These are phyloP conservation scores for Cyberlindnera nakhonratchasimensis DNA, from an alignment of 805 yeast species.

Conservation along the genomic window DNA sequence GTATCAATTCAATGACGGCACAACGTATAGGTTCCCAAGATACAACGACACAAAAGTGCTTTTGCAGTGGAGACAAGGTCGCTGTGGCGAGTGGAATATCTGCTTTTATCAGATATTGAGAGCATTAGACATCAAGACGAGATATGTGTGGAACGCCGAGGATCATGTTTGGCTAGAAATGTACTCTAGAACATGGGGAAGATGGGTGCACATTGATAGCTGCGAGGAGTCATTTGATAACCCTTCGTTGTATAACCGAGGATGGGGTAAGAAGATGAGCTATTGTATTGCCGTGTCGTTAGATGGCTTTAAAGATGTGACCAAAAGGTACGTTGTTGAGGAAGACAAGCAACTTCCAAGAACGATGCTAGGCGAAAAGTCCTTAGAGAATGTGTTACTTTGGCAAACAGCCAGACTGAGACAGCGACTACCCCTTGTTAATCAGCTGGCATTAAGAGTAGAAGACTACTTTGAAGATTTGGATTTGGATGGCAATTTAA, in stretches of 20 bases:
- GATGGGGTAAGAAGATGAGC: slow-evolving; percentile 95
- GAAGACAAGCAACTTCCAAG: slow-evolving; percentile 44
- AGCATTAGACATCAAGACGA: slow-evolving; percentile 58
- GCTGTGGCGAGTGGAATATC: slow-evolving; percentile 97
- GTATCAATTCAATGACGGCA: slow-evolving; percentile 58
- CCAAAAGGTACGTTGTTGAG: slow-evolving; percentile 57
- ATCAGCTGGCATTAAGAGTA: slow-evolving; percentile 35
- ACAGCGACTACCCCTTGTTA: slow-evolving; percentile 29
- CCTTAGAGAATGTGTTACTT: slow-evolving; percentile 35
- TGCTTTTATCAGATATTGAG: slow-evolving; percentile 69
- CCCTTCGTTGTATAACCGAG: slow-evolving; percentile 70
- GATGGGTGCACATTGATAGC: slow-evolving; percentile 88
- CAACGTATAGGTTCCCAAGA: slow-evolving; percentile 62
- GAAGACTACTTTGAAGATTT: slow-evolving; percentile 37
- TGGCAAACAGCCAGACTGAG: slow-evolving; percentile 37
- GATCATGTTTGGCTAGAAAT: slow-evolving; percentile 98
- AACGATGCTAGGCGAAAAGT: slow-evolving; percentile 39
- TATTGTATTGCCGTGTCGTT: slow-evolving; percentile 70
- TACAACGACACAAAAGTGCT: slow-evolving; percentile 65
- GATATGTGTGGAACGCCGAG: slow-evolving; percentile 85
- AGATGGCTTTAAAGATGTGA: slow-evolving; percentile 65
- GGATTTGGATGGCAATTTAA: slow-evolving; percentile 25
- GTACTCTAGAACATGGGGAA: slow-evolving; percentile 51
- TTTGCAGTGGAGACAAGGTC: slow-evolving; percentile 60
- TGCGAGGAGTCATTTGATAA: slow-evolving; percentile 86